Evolutionary conservation across 805 yeast genomes (phyloP).

Genomic region (Lachancea quebecensis): DNA sequence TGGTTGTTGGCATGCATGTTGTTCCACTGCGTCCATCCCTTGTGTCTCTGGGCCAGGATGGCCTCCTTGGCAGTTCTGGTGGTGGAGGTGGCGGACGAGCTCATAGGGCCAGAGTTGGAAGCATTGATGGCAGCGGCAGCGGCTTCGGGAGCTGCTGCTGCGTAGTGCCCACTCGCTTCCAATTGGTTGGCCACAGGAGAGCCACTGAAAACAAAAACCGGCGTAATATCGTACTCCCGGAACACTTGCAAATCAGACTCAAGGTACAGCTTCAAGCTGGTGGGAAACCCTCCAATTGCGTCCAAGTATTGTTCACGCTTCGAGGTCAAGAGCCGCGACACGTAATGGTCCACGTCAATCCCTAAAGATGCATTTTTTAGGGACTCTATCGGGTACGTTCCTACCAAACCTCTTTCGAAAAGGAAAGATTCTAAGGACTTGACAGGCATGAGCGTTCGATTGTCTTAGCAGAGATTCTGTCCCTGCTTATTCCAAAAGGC

Average conservation of each 20-base stretch:
- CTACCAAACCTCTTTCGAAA: constrained; percentile 59
- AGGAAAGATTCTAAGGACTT: constrained; percentile 60
- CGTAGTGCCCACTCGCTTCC: constrained; percentile 23
- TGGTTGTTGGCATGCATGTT: constrained; percentile 31
- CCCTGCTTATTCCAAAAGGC: not conserved
- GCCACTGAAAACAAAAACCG: constrained; percentile 75
- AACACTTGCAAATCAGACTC: constrained; percentile 59
- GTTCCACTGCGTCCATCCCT: constrained; percentile 41
- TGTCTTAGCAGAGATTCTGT: not conserved
- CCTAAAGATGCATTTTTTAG: constrained; percentile 67
- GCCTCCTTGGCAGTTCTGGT: constrained; percentile 22
- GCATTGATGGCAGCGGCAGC: constrained; percentile 11
- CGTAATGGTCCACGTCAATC: constrained; percentile 76
- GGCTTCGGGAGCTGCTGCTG: constrained; percentile 21
- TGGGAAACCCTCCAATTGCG: constrained; percentile 79
- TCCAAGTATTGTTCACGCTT: constrained; percentile 63
- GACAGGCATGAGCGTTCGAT: constrained; percentile 30
- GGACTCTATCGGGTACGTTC: constrained; percentile 54
- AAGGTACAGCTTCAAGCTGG: constrained; percentile 47
- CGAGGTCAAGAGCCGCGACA: constrained; percentile 51
- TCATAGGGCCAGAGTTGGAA: constrained; percentile 5
- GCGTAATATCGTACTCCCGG: constrained; percentile 57
- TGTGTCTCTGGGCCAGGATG: constrained; percentile 38
- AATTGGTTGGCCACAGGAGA: constrained; percentile 36
- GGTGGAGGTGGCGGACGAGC: constrained; percentile 12